A percentile compares a stretch with the other conserved stretches of the same genome.
Evolutionary conservation across 768 basidiomycete genomes (phyloP).

Genomic region (Mycena rebaudengoi): DNA sequence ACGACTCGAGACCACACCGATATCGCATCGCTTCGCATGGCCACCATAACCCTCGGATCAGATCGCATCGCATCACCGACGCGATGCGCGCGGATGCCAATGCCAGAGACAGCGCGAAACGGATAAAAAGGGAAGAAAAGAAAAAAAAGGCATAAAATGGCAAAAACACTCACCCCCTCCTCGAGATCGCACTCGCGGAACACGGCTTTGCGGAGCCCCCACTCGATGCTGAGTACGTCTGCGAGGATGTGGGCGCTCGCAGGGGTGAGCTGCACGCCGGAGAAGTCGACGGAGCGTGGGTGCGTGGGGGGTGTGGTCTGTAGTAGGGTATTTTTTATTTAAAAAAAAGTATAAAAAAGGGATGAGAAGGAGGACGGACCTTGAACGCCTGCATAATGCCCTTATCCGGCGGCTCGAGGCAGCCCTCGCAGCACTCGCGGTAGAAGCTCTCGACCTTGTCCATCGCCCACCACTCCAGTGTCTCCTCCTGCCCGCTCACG

Average conservation of each 20-base stretch:
- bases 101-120: background rate
- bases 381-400: constrained; percentile 76
- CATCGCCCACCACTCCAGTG: constrained; percentile 88
- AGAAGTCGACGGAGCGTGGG: constrained; percentile 82
- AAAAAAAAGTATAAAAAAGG: background rate
- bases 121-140: background rate
- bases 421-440: constrained; percentile 81
- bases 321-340: background rate
- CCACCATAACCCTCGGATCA: too few species aligned
- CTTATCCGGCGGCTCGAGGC: constrained; percentile 75
- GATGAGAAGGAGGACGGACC: constrained; percentile 48
- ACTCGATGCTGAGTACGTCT: constrained; percentile 92
- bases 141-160: background rate
- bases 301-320: constrained; percentile 61
- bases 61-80: too few species aligned
- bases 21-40: too few species aligned
- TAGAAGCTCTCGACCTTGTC: constrained; percentile 89
- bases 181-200: constrained; percentile 90
- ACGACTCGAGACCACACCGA: too few species aligned
- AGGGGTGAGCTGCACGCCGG: constrained; percentile 76
- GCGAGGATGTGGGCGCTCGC: constrained; percentile 82
- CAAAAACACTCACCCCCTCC: constrained; percentile 65
- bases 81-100: background rate
- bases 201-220: constrained; percentile 88
- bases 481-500: constrained; percentile 37